phyloP scores from a whole-genome alignment of 2,329 filamentous ascomycete genomes.

The Penicillium paneum region DNA sequence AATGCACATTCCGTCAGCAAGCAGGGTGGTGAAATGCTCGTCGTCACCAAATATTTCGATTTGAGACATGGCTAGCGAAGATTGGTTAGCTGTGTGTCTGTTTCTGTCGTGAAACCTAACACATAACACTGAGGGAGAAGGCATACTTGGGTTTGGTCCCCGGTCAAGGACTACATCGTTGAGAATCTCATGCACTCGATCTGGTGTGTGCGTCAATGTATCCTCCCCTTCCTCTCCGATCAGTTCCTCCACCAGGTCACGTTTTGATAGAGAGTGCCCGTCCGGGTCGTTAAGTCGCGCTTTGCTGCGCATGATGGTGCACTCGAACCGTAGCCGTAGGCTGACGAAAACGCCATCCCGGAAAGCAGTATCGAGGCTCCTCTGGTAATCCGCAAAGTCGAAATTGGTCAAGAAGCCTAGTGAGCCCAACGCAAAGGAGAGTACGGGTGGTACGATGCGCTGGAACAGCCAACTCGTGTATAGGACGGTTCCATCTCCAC shows the following conservation, averaged over 20 bases:
- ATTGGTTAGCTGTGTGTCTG: slow-evolving; percentile 13
- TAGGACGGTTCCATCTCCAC: slow-evolving; percentile 93
- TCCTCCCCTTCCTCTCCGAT: slow-evolving; percentile 83
- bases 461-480: slow-evolving; percentile 98
- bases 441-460: slow-evolving; percentile 84
- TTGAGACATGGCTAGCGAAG: slow-evolving; percentile 71
- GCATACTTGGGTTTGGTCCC: slow-evolving; percentile 83
- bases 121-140: not conserved
- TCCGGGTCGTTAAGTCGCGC: slow-evolving; percentile 29
- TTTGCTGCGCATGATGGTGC: slow-evolving; percentile 76
- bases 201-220: slow-evolving; percentile 77
- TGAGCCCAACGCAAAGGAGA: slow-evolving; percentile 88
- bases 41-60: slow-evolving; percentile 93
- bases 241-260: slow-evolving; percentile 83
- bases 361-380: slow-evolving; percentile 69
- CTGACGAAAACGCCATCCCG: slow-evolving; percentile 83
- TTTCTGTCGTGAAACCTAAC: not conserved
- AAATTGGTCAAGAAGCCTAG: slow-evolving; percentile 96
- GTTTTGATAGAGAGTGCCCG: slow-evolving; percentile 35
- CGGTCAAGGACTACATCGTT: slow-evolving; percentile 97
- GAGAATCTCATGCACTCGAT: slow-evolving; percentile 81
- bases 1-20: slow-evolving; percentile 89
- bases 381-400: slow-evolving; percentile 73
- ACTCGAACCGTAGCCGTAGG: slow-evolving; percentile 83
- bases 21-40: slow-evolving; percentile 89